Base-by-base conservation (phyloP, 75 land plant genomes). In the Selaginella tamariscina region DNA sequence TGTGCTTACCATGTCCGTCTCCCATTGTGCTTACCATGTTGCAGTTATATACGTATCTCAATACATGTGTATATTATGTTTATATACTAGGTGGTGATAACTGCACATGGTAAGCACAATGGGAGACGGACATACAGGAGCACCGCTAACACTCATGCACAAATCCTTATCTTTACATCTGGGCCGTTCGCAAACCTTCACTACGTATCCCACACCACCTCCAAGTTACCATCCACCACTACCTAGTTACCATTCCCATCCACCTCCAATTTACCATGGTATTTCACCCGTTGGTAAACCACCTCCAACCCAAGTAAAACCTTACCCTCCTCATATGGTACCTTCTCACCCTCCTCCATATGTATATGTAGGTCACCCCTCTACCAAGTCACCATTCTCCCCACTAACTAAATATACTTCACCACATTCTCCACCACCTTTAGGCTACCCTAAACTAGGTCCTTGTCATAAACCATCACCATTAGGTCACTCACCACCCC, bases 121-220 rank as follows among this genome's bases (percentile, higher is more conserved):
- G 62, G 62, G 62, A 59, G 26, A 59, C 23, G 62, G 26, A 2
- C 62, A 59, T 23, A 59, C 62, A n/a, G 62, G 62, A 26, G 62
- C 62, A 8, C 62, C 21, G 26, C 62, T 59, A 2, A 5, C 8
- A 23, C 62, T 59, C 27, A n/a, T 59, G 18, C 62, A 59, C 62
- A 59, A 59, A 26, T 59, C 62, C 21, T n/a, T 59, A n/a, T 59
- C 8, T 59, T 59, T 27, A 59, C 62, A 8, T 21, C 62, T 5
- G 62, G 62, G 5, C 62, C 62, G 8, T 59, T 59, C 26, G 62
- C 62, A 39, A 39, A 39, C 49, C 49, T 5, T 15, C 49, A 15
- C 49, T 39, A 15, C 49, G 5, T 15, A 5, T 39, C 49, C 49
- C 15, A 5, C 15, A 5, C 49, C 49, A 5, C 49, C 49, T 39